Conservation (phyloP, 2,329 filamentous ascomycete genomes). For the Ophiosphaerella herpotricha region DNA sequence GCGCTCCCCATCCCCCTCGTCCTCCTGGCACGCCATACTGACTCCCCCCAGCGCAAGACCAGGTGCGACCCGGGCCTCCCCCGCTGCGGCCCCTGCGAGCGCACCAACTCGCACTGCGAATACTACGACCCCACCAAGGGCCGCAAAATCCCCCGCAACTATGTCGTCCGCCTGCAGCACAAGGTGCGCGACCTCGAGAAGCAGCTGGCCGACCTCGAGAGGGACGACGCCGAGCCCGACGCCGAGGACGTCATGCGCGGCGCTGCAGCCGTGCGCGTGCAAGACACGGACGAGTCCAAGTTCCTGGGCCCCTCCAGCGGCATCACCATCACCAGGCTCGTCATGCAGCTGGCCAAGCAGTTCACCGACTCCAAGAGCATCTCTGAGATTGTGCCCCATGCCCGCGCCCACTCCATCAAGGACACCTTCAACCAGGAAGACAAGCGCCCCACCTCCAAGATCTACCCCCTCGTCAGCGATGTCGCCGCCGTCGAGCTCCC, state of each 20-base stretch:
- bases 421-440: conserved; percentile 70
- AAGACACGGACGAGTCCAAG: conserved; percentile 83
- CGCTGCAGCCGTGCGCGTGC: conserved; percentile 81
- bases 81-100: conserved; percentile 88
- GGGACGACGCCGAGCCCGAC: conserved; percentile 71
- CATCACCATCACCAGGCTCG: conserved; percentile 89
- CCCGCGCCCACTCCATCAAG: conserved; percentile 68
- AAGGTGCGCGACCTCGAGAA: conserved; percentile 80
- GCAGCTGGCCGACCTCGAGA: conserved; percentile 78
- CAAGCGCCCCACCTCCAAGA: conserved; percentile 71
- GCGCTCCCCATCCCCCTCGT: conserved; percentile 14
- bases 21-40: too few species aligned
- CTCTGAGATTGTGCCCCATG: conserved; percentile 85
- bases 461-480: conserved; percentile 88
- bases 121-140: conserved; percentile 92
- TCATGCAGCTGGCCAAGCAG: conserved; percentile 96
- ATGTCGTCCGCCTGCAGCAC: conserved; percentile 90
- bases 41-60: conserved; percentile 76
- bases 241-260: conserved; percentile 85
- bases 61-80: conserved; percentile 92
- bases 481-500: conserved; percentile 78
- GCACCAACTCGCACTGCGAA: conserved; percentile 88
- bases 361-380: conserved; percentile 91
- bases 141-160: conserved; percentile 83
- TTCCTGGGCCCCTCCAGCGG: conserved; percentile 94